Base-by-base conservation (phyloP, 176 grass and related monocot genomes). In the Themeda triandra region DNA sequence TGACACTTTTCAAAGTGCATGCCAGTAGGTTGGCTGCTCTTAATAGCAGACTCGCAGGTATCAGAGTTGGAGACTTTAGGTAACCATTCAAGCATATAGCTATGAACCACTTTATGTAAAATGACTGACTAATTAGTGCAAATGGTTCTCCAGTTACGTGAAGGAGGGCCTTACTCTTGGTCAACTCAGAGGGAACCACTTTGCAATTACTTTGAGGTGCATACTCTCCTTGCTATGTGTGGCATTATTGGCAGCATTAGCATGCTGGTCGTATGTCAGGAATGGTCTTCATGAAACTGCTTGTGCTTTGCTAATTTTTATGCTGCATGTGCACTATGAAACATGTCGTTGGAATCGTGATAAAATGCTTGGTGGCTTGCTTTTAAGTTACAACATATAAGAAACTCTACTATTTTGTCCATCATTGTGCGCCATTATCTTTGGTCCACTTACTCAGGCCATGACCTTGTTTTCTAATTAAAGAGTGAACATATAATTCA, bases 61-160 rank as follows among this genome's bases (percentile, higher is more conserved):
- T 95, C 82, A 98, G 85, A 86, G 91, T 95, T 73, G 95, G 95
- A 82, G 86, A 98, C 77, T 95, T 95, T 88, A 93, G 87, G 95
- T 95, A 92, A 90, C 83, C 76, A 40, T 31, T 86, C 23, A 90
- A 81, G 14, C 80, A 36, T 77, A 46, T 86, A 86, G 45, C 66
- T 64, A 46, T 33, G 1, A 82, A 58, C 35, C 13, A 3, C 27
- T 71, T 66, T 65, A 77, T 77, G 36, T 36, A 54, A 80, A 67
- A 0, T 6, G 19, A 60, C n/a, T 85, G 77, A 85, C 23, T 45
- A 17, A 37, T 77, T 44, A 79, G 63, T 89, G 31, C 60, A 68
- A 70, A 69, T 35, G 29, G 10, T 77, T 71, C 79, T 77, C 23
- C 86, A 98, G 95, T 88, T 95, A 98, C 63, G 91, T 89, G 36